Percentiles rank a stretch among this genome's conserved stretches.
Conservation (phyloP, 225 moss, liverwort and hornwort genomes). For the Ulota crispa region DNA sequence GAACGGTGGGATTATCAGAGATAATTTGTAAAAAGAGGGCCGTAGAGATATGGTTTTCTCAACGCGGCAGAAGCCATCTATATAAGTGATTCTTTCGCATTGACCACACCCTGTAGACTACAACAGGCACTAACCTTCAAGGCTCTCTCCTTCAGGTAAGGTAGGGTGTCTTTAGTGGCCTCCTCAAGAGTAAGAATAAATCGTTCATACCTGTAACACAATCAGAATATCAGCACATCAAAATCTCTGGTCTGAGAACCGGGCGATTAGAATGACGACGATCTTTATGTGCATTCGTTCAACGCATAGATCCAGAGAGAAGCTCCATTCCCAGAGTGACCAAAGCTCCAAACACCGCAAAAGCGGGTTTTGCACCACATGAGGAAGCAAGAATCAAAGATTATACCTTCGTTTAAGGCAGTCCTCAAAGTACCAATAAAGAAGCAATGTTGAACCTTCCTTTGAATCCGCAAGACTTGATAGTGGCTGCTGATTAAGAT, state of each 20-base stretch:
- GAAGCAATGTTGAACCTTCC: conserved; percentile 64
- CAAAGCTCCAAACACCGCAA: background rate
- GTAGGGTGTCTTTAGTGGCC: conserved; percentile 79
- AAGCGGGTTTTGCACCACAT: background rate
- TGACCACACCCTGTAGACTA: conserved; percentile 18
- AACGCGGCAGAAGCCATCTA: background rate
- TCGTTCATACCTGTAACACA: conserved; percentile 71
- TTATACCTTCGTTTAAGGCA: conserved; percentile 83
- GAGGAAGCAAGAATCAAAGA: background rate
- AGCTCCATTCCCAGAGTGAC: background rate
- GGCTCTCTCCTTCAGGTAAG: conserved; percentile 87
- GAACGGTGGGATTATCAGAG: background rate
- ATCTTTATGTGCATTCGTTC: conserved; percentile 13
- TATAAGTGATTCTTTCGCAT: background rate
- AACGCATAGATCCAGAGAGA: background rate
- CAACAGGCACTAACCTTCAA: conserved; percentile 62
- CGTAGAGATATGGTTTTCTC: background rate
- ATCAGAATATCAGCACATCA: background rate
- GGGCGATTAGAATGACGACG: background rate
- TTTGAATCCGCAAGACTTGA: conserved; percentile 67
- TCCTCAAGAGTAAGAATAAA: conserved; percentile 87
- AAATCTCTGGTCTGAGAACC: conserved; percentile 5
- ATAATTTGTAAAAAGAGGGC: background rate
- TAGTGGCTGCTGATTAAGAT: conserved; percentile 88
- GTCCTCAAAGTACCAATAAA: conserved; percentile 98